A percentile compares a stretch with the other conserved stretches of the same genome.
Evolutionary conservation across 202 grass and related monocot genomes (phyloP).

Genomic region (Brachypodium distachyon): DNA sequence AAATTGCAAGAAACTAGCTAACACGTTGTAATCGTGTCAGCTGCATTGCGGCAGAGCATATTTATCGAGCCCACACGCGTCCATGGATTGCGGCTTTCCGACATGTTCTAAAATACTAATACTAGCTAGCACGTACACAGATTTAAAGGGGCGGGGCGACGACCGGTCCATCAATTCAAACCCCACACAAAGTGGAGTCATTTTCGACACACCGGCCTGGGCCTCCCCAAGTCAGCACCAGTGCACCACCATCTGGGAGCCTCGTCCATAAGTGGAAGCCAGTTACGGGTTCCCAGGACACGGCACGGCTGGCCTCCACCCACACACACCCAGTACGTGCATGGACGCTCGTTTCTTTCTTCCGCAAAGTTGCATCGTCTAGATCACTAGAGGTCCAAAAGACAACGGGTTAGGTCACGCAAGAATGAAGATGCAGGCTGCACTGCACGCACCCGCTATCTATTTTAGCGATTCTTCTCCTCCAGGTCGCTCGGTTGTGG

Average conservation of each 20-base stretch:
- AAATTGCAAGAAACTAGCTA: not conserved
- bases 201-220: not conserved
- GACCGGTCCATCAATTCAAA: not conserved
- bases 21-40: not conserved
- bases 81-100: not conserved
- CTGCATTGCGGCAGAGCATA: not conserved
- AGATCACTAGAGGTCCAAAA: not conserved
- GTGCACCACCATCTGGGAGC: not conserved
- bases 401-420: not conserved
- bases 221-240: not conserved
- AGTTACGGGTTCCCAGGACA: not conserved
- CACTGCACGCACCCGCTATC: not conserved
- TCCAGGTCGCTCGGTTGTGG: not conserved
- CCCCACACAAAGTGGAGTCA: not conserved
- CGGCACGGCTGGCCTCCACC: slow-evolving; percentile 4
- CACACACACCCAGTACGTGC: not conserved
- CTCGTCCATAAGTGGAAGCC: slow-evolving; percentile 20
- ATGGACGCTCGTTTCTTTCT: not conserved
- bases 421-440: not conserved
- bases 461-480: not conserved
- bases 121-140: too few species aligned
- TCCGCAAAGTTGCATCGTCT: not conserved
- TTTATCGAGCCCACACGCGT: not conserved
- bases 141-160: not conserved
- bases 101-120: not conserved